Percentiles rank a stretch among this genome's conserved stretches.
Evolutionary conservation across 306 rosid species (phyloP).

Genomic region (Trifolium subterraneum): DNA sequence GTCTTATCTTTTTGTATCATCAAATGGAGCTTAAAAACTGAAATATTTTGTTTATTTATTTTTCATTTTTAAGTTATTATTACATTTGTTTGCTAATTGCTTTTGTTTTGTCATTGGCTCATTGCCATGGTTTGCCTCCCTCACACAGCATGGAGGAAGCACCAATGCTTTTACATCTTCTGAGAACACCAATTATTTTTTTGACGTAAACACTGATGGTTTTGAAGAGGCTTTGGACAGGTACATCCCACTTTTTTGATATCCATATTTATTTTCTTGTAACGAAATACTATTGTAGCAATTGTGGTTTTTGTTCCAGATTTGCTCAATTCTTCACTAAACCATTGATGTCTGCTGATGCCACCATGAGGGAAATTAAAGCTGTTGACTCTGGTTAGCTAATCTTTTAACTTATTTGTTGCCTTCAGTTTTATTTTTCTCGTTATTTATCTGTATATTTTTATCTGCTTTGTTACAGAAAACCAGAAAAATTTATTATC

Average conservation of each 20-base stretch:
- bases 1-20: constrained; percentile 16
- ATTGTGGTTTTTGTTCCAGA: constrained; percentile 54
- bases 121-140: constrained; percentile 25
- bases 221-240: constrained; percentile 97
- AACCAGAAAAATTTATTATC: constrained; percentile 90
- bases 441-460: constrained; percentile 9
- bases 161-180: constrained; percentile 81
- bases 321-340: constrained; percentile 93
- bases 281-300: background rate
- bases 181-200: constrained; percentile 76
- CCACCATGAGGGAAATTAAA: constrained; percentile 94
- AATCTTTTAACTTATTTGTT: constrained; percentile 24
- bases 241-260: constrained; percentile 47
- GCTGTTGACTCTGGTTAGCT: constrained; percentile 97
- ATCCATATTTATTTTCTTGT: constrained; percentile 19
- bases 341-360: constrained; percentile 95
- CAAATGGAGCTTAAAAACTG: constrained; percentile 11
- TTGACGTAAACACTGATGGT: constrained; percentile 81
- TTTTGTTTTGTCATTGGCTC: constrained; percentile 23
- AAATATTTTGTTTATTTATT: constrained; percentile 7
- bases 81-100: constrained; percentile 32
- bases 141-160: constrained; percentile 82
- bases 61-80: background rate
- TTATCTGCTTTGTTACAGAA: constrained; percentile 53
- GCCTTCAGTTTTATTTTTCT: constrained; percentile 21